Evolutionary conservation across 441 rosid genomes (phyloP), one percentile per base, ranked within the genome.

Genomic region (Euphorbia schlechtendalii): DNA sequence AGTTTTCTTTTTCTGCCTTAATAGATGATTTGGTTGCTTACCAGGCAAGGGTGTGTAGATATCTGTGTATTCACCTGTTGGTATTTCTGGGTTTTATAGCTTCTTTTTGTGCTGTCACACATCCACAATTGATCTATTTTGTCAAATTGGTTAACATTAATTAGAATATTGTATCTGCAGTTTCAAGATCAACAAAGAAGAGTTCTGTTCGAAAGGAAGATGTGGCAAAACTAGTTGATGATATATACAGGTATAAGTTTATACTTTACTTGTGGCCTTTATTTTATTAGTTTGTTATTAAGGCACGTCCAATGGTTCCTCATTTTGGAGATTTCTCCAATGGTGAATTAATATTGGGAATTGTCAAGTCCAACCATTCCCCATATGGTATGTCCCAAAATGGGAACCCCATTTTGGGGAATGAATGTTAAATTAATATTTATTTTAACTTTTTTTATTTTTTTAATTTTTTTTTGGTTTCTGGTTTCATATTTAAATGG

Each of bases 191-290:
- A 83, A 73, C 86, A 65, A 95, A 90, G 82, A 90, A 81, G 85
- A 81, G 72, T 73, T 65, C 75, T 32, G 65, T 87, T 52, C 81
- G 87, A 40, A 95, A 79, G 88, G 97, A 92, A 69, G 96, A 80
- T 52, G 97, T 84, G 40, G 97, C 95, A 22, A 95, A 86, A 80
- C 73, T 92, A 58, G 93, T 95, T 3, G 98, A 89, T 20, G 99
- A 84, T 74, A 90, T 83, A 25, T 88, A 89, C 81, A 92, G 99
- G 99, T 92, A 34, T 49, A 27, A 8, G 51, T 69, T 61, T 21
- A 48, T 43, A 5, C 52, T 69, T 61, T 32, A 34, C 32, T 61
- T 30, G 28, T 5, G 30, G 30, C 4, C 4, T 27, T 27, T 27
- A 27, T 27, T 27, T 27, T 1, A 27, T 22, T 49, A 32, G 5